A percentile compares a stretch with the other conserved stretches of the same genome.
Conservation (phyloP, 306 rosid species). For the Dryas octopetala region DNA sequence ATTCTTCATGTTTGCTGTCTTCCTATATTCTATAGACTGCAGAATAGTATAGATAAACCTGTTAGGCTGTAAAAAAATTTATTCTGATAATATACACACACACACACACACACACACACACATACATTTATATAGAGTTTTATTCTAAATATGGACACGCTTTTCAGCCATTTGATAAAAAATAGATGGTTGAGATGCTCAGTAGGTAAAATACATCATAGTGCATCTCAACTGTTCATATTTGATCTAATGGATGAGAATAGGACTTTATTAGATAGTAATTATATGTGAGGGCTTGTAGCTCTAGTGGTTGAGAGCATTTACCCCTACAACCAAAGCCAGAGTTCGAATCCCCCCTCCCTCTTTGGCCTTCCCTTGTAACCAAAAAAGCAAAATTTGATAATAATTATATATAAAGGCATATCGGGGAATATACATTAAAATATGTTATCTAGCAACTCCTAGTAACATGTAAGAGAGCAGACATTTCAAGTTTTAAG, state of each 20-base stretch:
- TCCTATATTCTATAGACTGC: background rate
- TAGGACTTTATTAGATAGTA: background rate
- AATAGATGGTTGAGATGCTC: background rate
- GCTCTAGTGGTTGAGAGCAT: too few relatives aligned
- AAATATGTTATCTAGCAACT: background rate
- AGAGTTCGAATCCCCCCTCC: too few relatives aligned
- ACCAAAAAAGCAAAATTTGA: too few relatives aligned
- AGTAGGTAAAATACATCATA: background rate
- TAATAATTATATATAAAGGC: background rate
- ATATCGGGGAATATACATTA: background rate
- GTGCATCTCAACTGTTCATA: background rate
- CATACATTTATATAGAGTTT: background rate
- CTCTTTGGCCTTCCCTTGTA: too few relatives aligned
- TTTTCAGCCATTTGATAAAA: background rate
- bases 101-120: background rate
- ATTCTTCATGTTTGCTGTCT: slow-evolving; percentile 9
- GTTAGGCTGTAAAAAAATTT: background rate
- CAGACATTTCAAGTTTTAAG: background rate
- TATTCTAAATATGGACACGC: background rate
- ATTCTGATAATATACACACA: background rate
- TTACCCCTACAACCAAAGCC: too few relatives aligned
- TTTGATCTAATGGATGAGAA: background rate
- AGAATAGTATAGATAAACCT: slow-evolving; percentile 8
- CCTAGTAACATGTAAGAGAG: background rate
- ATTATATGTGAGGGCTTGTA: background rate